A percentile compares a stretch with the other conserved stretches of the same genome.
Evolutionary conservation across 2,329 filamentous ascomycete species (phyloP).

Genomic region (Ophiostoma sp.): DNA sequence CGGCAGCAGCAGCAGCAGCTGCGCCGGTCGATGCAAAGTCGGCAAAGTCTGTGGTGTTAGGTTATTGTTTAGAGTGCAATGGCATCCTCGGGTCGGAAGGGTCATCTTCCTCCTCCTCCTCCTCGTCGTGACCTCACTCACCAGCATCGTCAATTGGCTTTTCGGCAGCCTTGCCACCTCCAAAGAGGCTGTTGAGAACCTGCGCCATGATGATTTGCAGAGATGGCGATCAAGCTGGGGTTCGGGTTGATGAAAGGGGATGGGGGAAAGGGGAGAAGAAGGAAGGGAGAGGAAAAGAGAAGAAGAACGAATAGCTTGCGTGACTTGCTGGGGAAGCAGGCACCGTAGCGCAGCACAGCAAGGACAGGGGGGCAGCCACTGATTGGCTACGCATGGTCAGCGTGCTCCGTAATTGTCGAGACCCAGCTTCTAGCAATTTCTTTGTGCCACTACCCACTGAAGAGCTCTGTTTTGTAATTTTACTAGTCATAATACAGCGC

Average conservation of each 20-base stretch:
- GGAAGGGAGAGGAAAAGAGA: too few relatives aligned
- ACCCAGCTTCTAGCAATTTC: constrained; percentile 21
- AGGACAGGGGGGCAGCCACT: constrained; percentile 4
- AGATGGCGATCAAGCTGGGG: constrained; percentile 21
- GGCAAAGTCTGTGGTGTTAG: constrained; percentile 66
- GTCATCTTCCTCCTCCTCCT: too few relatives aligned
- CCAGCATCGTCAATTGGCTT: constrained; percentile 57
- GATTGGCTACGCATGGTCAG: constrained; percentile 1
- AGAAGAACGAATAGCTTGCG: background rate
- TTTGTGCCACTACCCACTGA: constrained; percentile 1
- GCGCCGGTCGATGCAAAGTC: constrained; percentile 79
- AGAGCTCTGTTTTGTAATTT: background rate
- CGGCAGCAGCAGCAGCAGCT: constrained; percentile 39
- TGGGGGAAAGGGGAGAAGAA: constrained; percentile 16
- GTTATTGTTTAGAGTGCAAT: background rate
- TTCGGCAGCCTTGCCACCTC: constrained; percentile 57
- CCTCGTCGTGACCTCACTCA: constrained; percentile 38
- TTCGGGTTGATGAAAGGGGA: constrained; percentile 8
- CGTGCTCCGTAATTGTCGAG: constrained; percentile 16
- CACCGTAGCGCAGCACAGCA: background rate
- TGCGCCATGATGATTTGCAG: constrained; percentile 44
- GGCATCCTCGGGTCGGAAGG: too few relatives aligned
- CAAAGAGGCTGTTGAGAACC: constrained; percentile 64
- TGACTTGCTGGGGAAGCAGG: background rate
- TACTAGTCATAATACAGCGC: constrained; percentile 6